Base-by-base conservation (phyloP, 768 basidiomycete species). In the Leucocoprinus leucothites region DNA sequence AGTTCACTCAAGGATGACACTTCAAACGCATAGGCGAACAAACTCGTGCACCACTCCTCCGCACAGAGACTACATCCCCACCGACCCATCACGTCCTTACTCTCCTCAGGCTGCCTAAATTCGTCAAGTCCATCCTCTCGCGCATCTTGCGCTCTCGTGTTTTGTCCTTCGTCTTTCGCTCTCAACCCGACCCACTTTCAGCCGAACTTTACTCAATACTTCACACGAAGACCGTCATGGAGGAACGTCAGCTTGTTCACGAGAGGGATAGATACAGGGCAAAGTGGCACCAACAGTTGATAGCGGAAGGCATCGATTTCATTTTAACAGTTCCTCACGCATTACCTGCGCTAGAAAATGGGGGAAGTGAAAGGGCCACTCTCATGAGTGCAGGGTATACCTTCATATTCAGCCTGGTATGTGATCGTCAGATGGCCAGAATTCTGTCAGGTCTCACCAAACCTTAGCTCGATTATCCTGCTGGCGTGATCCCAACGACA, bases 351-450 rank as follows among this genome's bases (percentile, higher is more conserved):
- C 67, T 85, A 19, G 75, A 78, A 42, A 75, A 83, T 49, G 74
- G 77, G 1, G 75, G 75, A 2, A 79, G 76, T 60, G 73, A 69
- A 60, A 76, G 77, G 57, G 77, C 78, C n/a, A 78, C 79, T 14
- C 72, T 82, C 61, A 76, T 80, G 68, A 81, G 82, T 42, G 81
- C 81, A 7, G 80, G 79, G 6, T 87, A 86, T 63, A 82, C 85
- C 0, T 81, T 83, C 61, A 61, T 89, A 28, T 90, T 85, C 69
- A 89, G 85, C 57, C 59, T 89, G 62, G 86, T 86, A 42, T 42
- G 82, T 73, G 9, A 55, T 44, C 73, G n/a, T n/a, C n/a, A n/a
- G n/a, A n/a, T n/a, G n/a, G n/a, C n/a, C n/a, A n/a, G n/a, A n/a
- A n/a, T n/a, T n/a, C n/a, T n/a, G n/a, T n/a, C n/a, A 69, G 28